These are phyloP conservation scores for Dioscorea dumetorum DNA, from an alignment of 106 monocot species.

Conservation along the genomic window DNA sequence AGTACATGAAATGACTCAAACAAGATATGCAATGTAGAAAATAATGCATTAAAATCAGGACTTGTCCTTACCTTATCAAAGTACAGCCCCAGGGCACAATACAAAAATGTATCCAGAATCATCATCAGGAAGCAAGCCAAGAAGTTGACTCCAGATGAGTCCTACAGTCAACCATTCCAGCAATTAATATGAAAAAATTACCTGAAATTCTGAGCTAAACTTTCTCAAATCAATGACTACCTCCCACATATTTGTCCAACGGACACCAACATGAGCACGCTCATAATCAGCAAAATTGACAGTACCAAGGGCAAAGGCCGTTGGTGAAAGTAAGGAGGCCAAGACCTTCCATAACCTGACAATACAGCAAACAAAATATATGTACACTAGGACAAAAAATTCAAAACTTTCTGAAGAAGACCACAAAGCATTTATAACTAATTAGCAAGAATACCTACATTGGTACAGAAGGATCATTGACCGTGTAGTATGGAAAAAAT, in stretches of 20 bases:
- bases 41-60: neutral
- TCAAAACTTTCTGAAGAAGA: neutral
- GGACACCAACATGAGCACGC: constrained; percentile 90
- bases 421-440: no score
- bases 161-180: constrained; percentile 16
- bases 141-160: constrained; percentile 90
- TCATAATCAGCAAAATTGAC: constrained; percentile 97
- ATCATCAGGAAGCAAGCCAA: constrained; percentile 80
- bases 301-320: constrained; percentile 89
- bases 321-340: constrained; percentile 82
- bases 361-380: constrained; percentile 1
- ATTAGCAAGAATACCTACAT: constrained; percentile 38
- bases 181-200: neutral
- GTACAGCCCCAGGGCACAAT: constrained; percentile 55
- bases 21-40: no score
- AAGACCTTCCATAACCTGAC: constrained; percentile 67
- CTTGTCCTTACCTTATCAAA: constrained; percentile 68
- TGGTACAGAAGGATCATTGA: constrained; percentile 70
- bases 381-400: neutral
- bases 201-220: neutral
- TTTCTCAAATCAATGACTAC: constrained; percentile 15
- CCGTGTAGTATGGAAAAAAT: constrained; percentile 83
- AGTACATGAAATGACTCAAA: no score
- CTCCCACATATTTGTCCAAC: constrained; percentile 96
- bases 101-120: constrained; percentile 62